Percentiles rank a stretch among this genome's conserved stretches.
Conservation (phyloP, 257 asterid genomes). For the Nicotiana paniculata region DNA sequence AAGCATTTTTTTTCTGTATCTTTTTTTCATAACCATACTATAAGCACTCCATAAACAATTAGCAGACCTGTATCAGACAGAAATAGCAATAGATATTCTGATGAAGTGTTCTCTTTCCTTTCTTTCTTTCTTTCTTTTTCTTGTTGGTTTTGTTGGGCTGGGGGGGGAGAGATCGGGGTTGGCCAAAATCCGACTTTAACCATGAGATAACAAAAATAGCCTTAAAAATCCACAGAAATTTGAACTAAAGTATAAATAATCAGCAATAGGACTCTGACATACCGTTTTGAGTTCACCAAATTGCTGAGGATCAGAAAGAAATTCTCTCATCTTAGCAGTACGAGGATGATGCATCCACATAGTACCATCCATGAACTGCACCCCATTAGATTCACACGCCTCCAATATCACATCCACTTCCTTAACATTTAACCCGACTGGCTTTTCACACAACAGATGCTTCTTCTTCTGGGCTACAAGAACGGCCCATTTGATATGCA, state of each 20-base stretch:
- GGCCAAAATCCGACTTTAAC: background rate
- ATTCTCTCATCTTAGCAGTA: constrained; percentile 58
- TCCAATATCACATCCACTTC: constrained; percentile 57
- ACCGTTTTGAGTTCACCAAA: constrained; percentile 73
- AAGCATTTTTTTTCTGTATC: background rate
- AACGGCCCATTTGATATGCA: constrained; percentile 69
- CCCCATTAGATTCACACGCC: constrained; percentile 68
- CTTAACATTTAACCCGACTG: constrained; percentile 47
- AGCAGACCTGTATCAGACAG: background rate
- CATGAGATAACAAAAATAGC: background rate
- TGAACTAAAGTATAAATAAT: background rate
- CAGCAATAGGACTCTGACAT: constrained; percentile 9
- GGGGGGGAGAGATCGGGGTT: too few relatives aligned
- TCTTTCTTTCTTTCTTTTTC: too few relatives aligned
- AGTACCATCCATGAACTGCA: constrained; percentile 79
- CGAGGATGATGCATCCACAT: constrained; percentile 92
- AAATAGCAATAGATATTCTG: background rate
- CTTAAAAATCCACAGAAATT: background rate
- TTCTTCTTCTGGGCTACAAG: constrained; percentile 67
- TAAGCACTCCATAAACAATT: background rate
- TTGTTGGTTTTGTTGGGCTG: too few relatives aligned
- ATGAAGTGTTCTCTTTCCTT: too few relatives aligned
- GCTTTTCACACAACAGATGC: constrained; percentile 68
- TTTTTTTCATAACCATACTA: background rate
- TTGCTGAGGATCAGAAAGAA: constrained; percentile 31